Evolutionary conservation across 164 flowering plant genomes (phyloP), one percentile per base, ranked within the genome.

Genomic region (Magnolia kwangsiensis): DNA sequence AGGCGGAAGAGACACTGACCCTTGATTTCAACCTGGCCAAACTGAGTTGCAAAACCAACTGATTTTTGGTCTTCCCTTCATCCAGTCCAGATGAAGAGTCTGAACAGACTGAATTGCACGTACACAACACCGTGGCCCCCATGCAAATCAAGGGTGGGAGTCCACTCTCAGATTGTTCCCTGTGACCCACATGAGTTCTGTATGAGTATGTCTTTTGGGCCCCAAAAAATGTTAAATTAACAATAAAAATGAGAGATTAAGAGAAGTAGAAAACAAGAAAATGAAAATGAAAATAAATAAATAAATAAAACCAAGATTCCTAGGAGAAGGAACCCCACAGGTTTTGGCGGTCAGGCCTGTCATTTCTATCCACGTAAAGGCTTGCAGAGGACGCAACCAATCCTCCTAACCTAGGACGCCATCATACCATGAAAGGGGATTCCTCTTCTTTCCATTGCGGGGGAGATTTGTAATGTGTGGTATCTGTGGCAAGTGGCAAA

Each of bases 381-480:
- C 86, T 85, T 84, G 86, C 80, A 64, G 78, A 74, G 74, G 82
- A 87, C 81, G 86, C 83, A 84, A 85, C 78, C 75, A 71, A 81
- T 77, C 77, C 81, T 79, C 72, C 65, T 75, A 82, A 78, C 81
- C 66, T 76, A 75, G 80, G 73, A 63, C 61, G 75, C 79, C 74
- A 66, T 80, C 85, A 66, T 81, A 55, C 61, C 61, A 55, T 75
- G 80, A 50, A 68, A 67, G 81, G 72, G 61, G 76, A 66, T 76
- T 77, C 73, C 24, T 59, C 68, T 75, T 51, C 76, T 77, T 73
- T 81, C 79, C 78, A 75, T 79, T 11, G 61, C 51, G 63, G 50
- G 55, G 75, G 76, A 69, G n/a, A 67, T 66, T 66, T 74, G 72
- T 71, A 80, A 71, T 64, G 61, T 20, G 67, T 63, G 80, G 76